These are phyloP conservation scores for Kalanchoe fedtschenkoi DNA, from an alignment of 164 flowering plant genomes.

Conservation along the genomic window DNA sequence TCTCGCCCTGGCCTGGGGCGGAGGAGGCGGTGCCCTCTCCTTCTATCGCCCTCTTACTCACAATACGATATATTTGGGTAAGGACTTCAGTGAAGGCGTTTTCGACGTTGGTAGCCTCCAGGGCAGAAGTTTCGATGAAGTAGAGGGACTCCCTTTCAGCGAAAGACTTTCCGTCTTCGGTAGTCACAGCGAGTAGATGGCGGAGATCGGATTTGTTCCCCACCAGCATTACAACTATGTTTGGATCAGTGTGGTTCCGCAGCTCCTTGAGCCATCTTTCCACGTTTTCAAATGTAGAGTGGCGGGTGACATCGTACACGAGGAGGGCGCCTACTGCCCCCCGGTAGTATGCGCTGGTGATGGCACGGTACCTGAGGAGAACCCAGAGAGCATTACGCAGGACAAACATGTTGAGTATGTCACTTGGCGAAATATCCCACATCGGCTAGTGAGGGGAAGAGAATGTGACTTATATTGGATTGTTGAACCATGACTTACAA, in stretches of 20 bases:
- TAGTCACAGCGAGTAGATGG: slow-evolving; percentile 37
- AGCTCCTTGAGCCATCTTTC: slow-evolving; percentile 47
- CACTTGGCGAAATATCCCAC: too few relatives aligned
- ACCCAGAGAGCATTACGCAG: neutral
- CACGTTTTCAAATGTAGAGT: slow-evolving; percentile 43
- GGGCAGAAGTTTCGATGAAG: slow-evolving; percentile 65
- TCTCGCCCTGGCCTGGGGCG: slow-evolving; percentile 23
- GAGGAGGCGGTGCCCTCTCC: slow-evolving; percentile 35
- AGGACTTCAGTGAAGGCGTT: slow-evolving; percentile 59
- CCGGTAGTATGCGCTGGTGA: slow-evolving; percentile 47
- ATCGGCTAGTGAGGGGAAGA: too few relatives aligned
- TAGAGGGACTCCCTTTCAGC: slow-evolving; percentile 55
- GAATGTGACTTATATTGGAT: too few relatives aligned
- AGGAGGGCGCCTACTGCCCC: slow-evolving; percentile 46
- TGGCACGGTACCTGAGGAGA: slow-evolving; percentile 28
- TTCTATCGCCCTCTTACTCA: slow-evolving; percentile 32
- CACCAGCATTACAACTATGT: slow-evolving; percentile 39
- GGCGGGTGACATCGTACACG: slow-evolving; percentile 41
- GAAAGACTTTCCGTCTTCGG: slow-evolving; percentile 34
- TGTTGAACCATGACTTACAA: too few relatives aligned
- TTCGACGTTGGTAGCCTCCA: slow-evolving; percentile 57
- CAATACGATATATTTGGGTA: slow-evolving; percentile 40
- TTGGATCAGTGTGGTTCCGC: slow-evolving; percentile 36
- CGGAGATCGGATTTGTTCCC: slow-evolving; percentile 45
- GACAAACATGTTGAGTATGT: too few relatives aligned